These are phyloP conservation scores for Lathyrus sativus DNA, from an alignment of 306 rosid genomes.

Conservation along the genomic window DNA sequence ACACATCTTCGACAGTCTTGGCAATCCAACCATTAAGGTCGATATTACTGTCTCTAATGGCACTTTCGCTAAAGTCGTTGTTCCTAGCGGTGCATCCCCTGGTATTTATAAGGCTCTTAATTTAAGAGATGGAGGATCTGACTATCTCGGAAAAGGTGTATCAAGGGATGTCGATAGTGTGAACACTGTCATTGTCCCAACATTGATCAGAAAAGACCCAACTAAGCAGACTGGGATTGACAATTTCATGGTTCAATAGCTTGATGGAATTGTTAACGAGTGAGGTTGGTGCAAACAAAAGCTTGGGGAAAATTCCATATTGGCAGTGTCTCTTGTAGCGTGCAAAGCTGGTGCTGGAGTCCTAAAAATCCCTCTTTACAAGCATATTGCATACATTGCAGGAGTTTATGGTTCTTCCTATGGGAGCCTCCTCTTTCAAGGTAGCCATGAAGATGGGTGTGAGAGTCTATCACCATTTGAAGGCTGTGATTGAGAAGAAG, in stretches of 20 bases:
- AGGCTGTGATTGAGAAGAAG: constrained; percentile 96
- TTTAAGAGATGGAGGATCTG: constrained; percentile 94
- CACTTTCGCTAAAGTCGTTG: constrained; percentile 81
- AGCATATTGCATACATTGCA: constrained; percentile 46
- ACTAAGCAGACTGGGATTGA: no score
- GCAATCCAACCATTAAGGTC: constrained; percentile 42
- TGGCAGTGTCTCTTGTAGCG: no score
- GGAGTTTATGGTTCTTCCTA: constrained; percentile 98
- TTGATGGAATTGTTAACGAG: no score
- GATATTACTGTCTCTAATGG: constrained; percentile 67
- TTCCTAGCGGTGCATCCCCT: constrained; percentile 97
- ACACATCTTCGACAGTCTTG: no score
- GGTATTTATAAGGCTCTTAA: no score
- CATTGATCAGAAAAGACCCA: no score
- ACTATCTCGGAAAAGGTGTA: constrained; percentile 97
- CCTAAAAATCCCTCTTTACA: constrained; percentile 80
- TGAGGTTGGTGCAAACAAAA: no score
- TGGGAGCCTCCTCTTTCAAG: no score
- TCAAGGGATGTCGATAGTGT: constrained; percentile 76
- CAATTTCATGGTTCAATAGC: no score
- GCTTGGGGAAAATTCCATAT: no score
- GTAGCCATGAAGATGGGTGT: constrained; percentile 99
- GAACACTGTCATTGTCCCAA: no score
- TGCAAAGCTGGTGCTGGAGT: constrained; percentile 92
- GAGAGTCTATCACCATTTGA: constrained; percentile 92